These are phyloP conservation scores for Fusarium sp. DNA, from an alignment of 2,329 filamentous ascomycete species.

Conservation along the genomic window DNA sequence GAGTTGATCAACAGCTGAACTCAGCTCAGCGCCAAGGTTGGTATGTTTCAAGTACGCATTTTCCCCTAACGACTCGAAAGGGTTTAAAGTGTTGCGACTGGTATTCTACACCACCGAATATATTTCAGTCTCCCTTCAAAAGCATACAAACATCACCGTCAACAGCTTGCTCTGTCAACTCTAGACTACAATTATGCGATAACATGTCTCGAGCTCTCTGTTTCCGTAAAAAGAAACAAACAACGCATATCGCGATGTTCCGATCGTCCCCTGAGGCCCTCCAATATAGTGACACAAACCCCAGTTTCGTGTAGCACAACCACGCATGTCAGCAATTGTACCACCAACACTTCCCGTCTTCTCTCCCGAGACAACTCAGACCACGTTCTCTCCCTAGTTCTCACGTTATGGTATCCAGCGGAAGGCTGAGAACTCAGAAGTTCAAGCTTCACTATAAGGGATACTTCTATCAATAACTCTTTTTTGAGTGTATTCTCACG, in stretches of 20 bases:
- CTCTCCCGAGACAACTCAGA: not conserved
- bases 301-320: not conserved
- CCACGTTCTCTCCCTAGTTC: not conserved
- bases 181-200: rapidly evolving
- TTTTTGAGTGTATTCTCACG: too few species aligned
- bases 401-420: rapidly evolving
- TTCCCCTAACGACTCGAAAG: rapidly evolving
- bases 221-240: not conserved
- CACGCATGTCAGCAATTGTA: not conserved
- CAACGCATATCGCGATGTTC: not conserved
- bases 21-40: not conserved
- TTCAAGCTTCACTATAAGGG: rapidly evolving
- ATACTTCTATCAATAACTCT: rapidly evolving
- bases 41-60: not conserved
- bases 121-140: rapidly evolving
- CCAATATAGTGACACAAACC: not conserved
- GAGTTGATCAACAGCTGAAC: not conserved
- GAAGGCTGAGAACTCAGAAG: rapidly evolving
- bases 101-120: not conserved
- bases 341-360: not conserved
- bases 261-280: slow-evolving; percentile 11
- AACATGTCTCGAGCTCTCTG: not conserved
- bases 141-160: not conserved
- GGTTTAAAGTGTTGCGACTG: too few species aligned
- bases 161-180: rapidly evolving